phyloP scores from a whole-genome alignment of 768 basidiomycete species.

The Auricularia auricula-judae region DNA sequence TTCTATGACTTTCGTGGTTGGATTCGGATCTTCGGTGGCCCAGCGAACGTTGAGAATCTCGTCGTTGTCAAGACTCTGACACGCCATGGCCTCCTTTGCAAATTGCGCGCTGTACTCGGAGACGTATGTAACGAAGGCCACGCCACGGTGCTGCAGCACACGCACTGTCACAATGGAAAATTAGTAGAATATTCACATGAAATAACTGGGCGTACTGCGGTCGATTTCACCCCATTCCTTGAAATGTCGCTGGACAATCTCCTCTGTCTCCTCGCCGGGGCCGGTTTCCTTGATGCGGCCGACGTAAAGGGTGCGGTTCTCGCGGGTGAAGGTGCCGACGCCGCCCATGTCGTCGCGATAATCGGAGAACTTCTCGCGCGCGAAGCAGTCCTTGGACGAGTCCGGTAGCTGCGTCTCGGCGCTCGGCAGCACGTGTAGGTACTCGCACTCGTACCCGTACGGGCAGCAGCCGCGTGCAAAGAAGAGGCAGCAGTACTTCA shows the following conservation, averaged over 20 bases:
- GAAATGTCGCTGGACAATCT: conserved; percentile 84
- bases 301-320: conserved; percentile 91
- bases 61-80: conserved; percentile 93
- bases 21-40: conserved; percentile 99
- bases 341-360: conserved; percentile 99
- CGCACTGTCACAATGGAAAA: conserved; percentile 40
- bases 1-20: conserved; percentile 76
- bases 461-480: conserved; percentile 96
- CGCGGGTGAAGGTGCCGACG: conserved; percentile 89
- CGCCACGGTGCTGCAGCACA: conserved; percentile 85
- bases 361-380: conserved; percentile 91
- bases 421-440: conserved; percentile 81
- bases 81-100: conserved; percentile 98
- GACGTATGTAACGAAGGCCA: conserved; percentile 94
- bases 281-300: conserved; percentile 91
- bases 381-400: conserved; percentile 93
- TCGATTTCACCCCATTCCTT: conserved; percentile 94
- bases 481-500: conserved; percentile 90
- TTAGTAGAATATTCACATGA: too few relatives aligned
- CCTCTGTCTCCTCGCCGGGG: conserved; percentile 80
- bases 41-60: conserved; percentile 97
- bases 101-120: conserved; percentile 83
- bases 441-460: conserved; percentile 97
- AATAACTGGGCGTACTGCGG: conserved; percentile 40
- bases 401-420: conserved; percentile 63